Evolutionary conservation across 106 monocot species (phyloP).

Genomic region (Agapanthus africanus): DNA sequence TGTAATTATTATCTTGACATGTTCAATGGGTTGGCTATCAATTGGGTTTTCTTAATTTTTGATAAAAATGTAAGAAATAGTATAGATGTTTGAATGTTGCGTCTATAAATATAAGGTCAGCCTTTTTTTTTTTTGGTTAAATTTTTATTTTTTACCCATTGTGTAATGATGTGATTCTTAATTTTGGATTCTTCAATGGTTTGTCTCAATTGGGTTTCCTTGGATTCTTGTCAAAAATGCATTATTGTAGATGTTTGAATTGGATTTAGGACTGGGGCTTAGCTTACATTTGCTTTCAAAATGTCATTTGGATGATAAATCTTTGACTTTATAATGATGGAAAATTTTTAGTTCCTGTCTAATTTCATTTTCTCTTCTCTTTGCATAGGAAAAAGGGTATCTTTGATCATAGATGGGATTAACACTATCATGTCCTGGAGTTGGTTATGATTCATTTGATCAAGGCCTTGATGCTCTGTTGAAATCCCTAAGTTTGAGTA

Average conservation of each 20-base stretch:
- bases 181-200: background rate
- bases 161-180: background rate
- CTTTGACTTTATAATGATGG: background rate
- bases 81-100: too few relatives aligned
- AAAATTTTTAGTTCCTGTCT: background rate
- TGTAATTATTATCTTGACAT: background rate
- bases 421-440: conserved; percentile 23
- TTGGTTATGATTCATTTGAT: conserved; percentile 9
- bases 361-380: background rate
- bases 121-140: too few relatives aligned
- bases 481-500: conserved; percentile 17
- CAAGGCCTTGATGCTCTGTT: conserved; percentile 28
- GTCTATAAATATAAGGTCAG: too few relatives aligned
- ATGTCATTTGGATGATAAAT: background rate
- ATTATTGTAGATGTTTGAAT: background rate
- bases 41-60: background rate
- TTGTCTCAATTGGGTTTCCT: background rate
- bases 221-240: background rate
- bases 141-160: background rate
- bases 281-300: background rate
- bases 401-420: conserved; percentile 20
- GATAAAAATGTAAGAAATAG: too few relatives aligned
- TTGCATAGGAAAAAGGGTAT: background rate
- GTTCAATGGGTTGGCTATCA: background rate
- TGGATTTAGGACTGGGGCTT: background rate